Conservation (phyloP, 2,329 filamentous ascomycete species). For the Verticillium klebahnii region DNA sequence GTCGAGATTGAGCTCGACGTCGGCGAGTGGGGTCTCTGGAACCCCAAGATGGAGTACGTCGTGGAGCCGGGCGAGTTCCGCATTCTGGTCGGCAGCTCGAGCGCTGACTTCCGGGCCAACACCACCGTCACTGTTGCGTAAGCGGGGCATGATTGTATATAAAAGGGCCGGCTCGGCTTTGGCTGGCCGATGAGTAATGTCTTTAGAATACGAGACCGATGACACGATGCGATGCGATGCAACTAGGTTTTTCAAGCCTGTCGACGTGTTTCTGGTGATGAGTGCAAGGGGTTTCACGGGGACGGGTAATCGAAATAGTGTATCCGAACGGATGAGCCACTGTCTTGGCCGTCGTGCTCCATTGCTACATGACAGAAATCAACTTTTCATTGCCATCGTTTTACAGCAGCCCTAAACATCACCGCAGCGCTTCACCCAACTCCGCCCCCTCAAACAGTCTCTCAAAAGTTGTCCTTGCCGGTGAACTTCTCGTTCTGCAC, state of each 20-base stretch:
- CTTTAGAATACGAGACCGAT: background rate
- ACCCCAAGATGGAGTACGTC: conserved; percentile 64
- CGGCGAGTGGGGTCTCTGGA: conserved; percentile 51
- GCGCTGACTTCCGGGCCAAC: conserved; percentile 50
- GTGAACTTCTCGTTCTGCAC: conserved; percentile 73
- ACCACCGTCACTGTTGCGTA: conserved; percentile 48
- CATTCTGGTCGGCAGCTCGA: conserved; percentile 57
- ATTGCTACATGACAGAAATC: background rate
- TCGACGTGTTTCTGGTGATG: too few relatives aligned
- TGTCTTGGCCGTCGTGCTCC: background rate
- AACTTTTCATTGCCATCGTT: background rate
- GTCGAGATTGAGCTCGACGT: conserved; percentile 49
- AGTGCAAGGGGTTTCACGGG: too few relatives aligned
- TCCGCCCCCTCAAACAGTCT: background rate
- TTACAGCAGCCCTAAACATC: background rate
- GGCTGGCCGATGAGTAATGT: background rate
- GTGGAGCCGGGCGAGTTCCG: conserved; percentile 68
- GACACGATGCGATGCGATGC: too few relatives aligned
- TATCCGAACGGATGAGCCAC: background rate
- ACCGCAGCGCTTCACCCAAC: background rate
- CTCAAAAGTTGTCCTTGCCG: conserved; percentile 48
- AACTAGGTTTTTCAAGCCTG: too few relatives aligned
- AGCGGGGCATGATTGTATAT: background rate
- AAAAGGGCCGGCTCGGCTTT: background rate
- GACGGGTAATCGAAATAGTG: too few relatives aligned